Evolutionary conservation across 306 rosid species (phyloP), one percentile per base, ranked within the genome.

Genomic region (Quercus berberidifolia): DNA sequence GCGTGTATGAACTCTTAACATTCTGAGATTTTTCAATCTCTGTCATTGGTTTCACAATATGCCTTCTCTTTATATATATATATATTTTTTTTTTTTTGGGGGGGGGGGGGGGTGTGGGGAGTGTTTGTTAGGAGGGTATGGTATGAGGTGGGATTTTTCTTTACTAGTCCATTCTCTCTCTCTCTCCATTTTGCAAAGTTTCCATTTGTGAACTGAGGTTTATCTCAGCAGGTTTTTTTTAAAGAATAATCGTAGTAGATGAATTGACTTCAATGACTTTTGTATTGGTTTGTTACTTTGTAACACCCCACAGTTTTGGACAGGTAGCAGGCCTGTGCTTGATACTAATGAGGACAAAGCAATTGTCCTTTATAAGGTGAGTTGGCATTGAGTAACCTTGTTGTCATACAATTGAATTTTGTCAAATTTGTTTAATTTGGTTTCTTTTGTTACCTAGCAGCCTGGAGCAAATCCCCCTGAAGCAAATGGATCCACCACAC

Each of bases 281-380:
- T 62, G 21, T 78, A 28, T 79, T 82, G 74, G 71, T 80, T 77
- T 78, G 15, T 41, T 41, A 41, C 46, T 41, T 41, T 41, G 67
- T 76, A 79, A 75, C 83, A 83, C 62, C 81, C 69, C 38, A 35
- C 64, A 64, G 28, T 56, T 70, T 83, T 84, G 76, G 55, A 82
- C 85, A 96, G 99, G 88, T 56, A 75, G 78, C 89, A 93, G 83
- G 85, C 75, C 78, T 73, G 79, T 85, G 55, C 85, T 74, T 62
- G 98, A 93, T 81, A 65, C 78, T 49, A 86, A 91, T 59, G 96
- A 96, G 79, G 99, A 96, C 87, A 93, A 85, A 86, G 96, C 98
- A 58, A 93, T 96, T 81, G 94, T 96, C 69, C 91, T 96, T 59
- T 96, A 90, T 81, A 83, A 87, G 97, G 99, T 96, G 80, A 70